A percentile compares a stretch with the other conserved stretches of the same genome.
Evolutionary conservation across 1,139 yeast species (phyloP).

Genomic region (Saccharomycopsis hybrid): DNA sequence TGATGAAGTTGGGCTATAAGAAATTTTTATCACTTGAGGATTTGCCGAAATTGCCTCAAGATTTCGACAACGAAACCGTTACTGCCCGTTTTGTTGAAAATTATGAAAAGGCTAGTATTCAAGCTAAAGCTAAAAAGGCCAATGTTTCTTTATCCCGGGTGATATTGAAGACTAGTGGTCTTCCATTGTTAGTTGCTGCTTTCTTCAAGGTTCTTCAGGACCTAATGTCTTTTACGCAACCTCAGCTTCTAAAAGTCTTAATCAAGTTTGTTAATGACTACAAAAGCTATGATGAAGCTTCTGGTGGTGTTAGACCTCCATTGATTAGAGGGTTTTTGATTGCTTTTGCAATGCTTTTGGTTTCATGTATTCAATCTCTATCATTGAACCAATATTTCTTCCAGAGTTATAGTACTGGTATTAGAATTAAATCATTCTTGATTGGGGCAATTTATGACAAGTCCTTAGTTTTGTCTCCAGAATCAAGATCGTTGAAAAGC

Average conservation of each 20-base stretch:
- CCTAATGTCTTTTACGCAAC: constrained; percentile 77
- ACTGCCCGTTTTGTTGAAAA: constrained; percentile 45
- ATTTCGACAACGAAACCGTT: constrained; percentile 48
- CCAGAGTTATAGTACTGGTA: constrained; percentile 82
- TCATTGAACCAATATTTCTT: constrained; percentile 90
- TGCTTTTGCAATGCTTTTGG: constrained; percentile 75
- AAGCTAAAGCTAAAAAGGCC: constrained; percentile 29
- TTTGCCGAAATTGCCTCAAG: constrained; percentile 72
- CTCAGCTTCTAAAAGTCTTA: constrained; percentile 70
- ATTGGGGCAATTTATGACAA: constrained; percentile 77
- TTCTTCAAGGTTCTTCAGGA: constrained; percentile 77
- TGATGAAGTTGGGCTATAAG: constrained; percentile 79
- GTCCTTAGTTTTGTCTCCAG: constrained; percentile 73
- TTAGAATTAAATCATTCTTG: constrained; percentile 78
- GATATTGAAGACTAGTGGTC: constrained; percentile 63
- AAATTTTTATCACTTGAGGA: constrained; percentile 71
- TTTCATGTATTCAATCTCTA: constrained; percentile 78
- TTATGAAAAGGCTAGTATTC: constrained; percentile 42
- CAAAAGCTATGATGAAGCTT: constrained; percentile 33
- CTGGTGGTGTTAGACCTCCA: constrained; percentile 35
- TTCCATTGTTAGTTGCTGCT: constrained; percentile 63
- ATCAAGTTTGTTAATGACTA: constrained; percentile 82
- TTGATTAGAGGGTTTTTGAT: constrained; percentile 78
- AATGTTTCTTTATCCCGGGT: constrained; percentile 55
- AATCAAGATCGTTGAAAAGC: constrained; percentile 69